Conservation (phyloP, 1,139 yeast genomes). For the Scheffersomyces insectosa region DNA sequence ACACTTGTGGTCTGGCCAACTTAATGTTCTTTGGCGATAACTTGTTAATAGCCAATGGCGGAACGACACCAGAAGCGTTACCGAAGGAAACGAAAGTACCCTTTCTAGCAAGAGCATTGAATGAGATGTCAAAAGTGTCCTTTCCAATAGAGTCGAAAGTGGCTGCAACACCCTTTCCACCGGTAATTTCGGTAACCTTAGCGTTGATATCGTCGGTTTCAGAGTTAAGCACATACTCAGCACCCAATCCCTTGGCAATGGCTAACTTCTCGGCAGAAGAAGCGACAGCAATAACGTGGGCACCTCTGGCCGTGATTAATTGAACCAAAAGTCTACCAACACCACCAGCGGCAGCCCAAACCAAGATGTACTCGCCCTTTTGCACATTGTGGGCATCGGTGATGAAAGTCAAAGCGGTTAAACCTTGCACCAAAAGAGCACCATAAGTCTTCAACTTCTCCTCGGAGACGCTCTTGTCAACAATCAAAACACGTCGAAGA, state of each 20-base stretch:
- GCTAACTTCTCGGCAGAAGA: constrained; percentile 68
- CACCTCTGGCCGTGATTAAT: constrained; percentile 62
- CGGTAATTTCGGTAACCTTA: constrained; percentile 65
- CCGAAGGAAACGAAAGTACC: constrained; percentile 82
- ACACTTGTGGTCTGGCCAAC: constrained; percentile 64
- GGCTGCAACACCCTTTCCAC: constrained; percentile 70
- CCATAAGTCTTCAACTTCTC: constrained; percentile 56
- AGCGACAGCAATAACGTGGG: constrained; percentile 80
- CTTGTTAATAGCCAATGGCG: constrained; percentile 55
- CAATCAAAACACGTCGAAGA: constrained; percentile 38
- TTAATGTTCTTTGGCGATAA: constrained; percentile 64
- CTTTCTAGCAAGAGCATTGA: constrained; percentile 62
- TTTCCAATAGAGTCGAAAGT: constrained; percentile 84
- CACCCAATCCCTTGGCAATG: constrained; percentile 68
- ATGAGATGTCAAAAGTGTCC: constrained; percentile 66
- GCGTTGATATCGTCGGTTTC: constrained; percentile 55
- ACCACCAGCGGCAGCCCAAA: constrained; percentile 96
- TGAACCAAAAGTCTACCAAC: constrained; percentile 75
- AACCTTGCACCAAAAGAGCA: constrained; percentile 65
- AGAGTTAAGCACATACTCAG: constrained; percentile 68
- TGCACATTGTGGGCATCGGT: constrained; percentile 66
- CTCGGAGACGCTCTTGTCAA: constrained; percentile 49
- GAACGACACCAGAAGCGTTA: constrained; percentile 83
- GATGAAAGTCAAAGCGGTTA: constrained; percentile 74
- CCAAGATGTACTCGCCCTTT: constrained; percentile 66